Evolutionary conservation across 192 early-diverging fungal genomes (phyloP), one percentile per base, ranked within the genome.

Genomic region (Paraglomus brasilianum): DNA sequence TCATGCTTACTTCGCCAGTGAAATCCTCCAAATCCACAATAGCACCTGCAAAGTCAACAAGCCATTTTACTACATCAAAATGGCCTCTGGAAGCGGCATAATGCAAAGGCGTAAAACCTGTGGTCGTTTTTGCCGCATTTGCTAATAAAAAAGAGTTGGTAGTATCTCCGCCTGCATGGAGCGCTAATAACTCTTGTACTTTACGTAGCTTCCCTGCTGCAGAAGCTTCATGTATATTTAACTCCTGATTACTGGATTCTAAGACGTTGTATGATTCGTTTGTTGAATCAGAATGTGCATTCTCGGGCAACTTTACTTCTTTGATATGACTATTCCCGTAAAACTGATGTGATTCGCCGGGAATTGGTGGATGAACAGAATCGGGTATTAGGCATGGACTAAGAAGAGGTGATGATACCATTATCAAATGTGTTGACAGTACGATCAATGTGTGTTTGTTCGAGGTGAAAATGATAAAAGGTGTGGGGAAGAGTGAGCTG

Each of bases 1-100:
- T n/a, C n/a, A n/a, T n/a, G n/a, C 61, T 66, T 76, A 85, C 87
- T 81, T 89, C 89, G 38, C 84, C 83, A 69, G 89, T 87, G 21
- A 76, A 77, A 47, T 92, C 88, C 21, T 72, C 56, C 5, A 82
- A 56, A 69, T 89, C 86, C 0, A 88, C 80, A 8, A 75, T 52
- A 2, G 85, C 88, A 7, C 84, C 77, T 15, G 71, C 79, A 5
- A 83, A 75, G 39, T 86, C 86, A 3, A 88, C 56, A 40, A 90
- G 70, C 44, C 78, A 76, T 19, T 75, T 68, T 5, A 87, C 80
- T 14, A 88, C 70, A 0, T 80, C 78, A 11, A 78, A 72, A 38
- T 86, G 82, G 5, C 86, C 86, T 11, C 84, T 75, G 5, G 80
- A 75, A 41, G 82, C 82, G 13, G 86, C 83, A 57, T 79, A 82